phyloP scores from a whole-genome alignment of 2,329 filamentous ascomycete genomes.

The Colletotrichum abscissum region DNA sequence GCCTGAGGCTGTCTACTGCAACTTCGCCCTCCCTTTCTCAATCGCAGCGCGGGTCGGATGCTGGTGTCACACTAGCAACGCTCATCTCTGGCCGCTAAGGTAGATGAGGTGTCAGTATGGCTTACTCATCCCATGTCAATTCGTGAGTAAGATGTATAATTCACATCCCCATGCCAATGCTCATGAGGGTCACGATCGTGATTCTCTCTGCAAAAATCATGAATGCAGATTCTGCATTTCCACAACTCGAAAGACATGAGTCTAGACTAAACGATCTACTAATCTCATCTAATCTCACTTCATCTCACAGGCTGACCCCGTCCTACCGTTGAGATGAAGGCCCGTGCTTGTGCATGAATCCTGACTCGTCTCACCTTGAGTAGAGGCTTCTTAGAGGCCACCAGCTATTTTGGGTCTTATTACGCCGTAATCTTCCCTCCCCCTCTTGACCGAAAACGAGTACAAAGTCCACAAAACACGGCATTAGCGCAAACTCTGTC shows the following conservation, averaged over 20 bases:
- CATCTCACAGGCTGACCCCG: neutral
- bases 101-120: neutral
- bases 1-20: constrained; percentile 17
- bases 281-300: neutral
- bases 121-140: neutral
- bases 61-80: neutral
- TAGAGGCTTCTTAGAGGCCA: neutral
- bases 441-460: constrained; percentile 1
- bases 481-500: constrained; percentile 23
- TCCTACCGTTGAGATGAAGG: constrained; percentile 14
- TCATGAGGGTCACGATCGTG: neutral
- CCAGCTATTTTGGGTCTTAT: constrained; percentile 16
- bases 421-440: neutral
- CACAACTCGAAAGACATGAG: neutral
- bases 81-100: neutral
- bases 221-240: neutral
- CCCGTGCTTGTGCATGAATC: constrained; percentile 29
- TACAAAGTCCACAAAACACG: neutral
- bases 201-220: too few relatives aligned
- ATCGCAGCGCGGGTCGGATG: neutral
- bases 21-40: constrained; percentile 5
- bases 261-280: neutral
- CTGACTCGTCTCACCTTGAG: constrained; percentile 8
- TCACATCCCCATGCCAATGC: neutral
- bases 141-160: neutral